Percentiles rank a stretch among this genome's conserved stretches.
Evolutionary conservation across 2,329 filamentous ascomycete species (phyloP).

Genomic region (Xylariomycetidae sp.): DNA sequence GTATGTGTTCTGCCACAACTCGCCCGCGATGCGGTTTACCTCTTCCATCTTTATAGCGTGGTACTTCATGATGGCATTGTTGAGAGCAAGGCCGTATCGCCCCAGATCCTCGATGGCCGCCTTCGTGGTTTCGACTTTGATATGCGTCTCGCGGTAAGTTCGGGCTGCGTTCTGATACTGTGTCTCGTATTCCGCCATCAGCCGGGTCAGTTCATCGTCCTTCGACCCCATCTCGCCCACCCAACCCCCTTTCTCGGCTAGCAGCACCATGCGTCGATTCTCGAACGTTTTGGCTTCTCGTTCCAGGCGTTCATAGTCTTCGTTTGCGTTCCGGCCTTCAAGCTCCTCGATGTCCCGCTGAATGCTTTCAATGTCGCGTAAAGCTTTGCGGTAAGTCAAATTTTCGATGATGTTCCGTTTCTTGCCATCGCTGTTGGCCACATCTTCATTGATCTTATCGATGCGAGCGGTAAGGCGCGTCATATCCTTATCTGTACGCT

Average conservation of each 20-base stretch:
- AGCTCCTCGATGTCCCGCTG: constrained; percentile 66
- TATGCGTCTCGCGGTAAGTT: constrained; percentile 80
- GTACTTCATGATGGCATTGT: constrained; percentile 96
- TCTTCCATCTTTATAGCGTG: constrained; percentile 97
- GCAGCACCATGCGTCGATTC: constrained; percentile 59
- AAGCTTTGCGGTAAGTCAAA: constrained; percentile 72
- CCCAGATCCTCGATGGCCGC: constrained; percentile 86
- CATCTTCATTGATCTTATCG: constrained; percentile 71
- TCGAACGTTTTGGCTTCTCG: constrained; percentile 64
- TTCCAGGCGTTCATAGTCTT: constrained; percentile 71
- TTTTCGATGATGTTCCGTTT: constrained; percentile 89
- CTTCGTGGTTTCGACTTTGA: constrained; percentile 86
- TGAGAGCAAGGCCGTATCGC: constrained; percentile 75
- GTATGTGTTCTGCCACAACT: constrained; percentile 96
- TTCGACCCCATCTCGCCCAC: constrained; percentile 78
- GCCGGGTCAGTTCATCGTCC: constrained; percentile 68
- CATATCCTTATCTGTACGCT: constrained; percentile 61
- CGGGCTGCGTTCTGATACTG: constrained; percentile 78
- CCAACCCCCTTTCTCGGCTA: constrained; percentile 66
- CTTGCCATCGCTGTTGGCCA: constrained; percentile 72
- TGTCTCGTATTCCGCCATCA: constrained; percentile 74
- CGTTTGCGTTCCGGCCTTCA: constrained; percentile 71
- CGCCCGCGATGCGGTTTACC: constrained; percentile 88
- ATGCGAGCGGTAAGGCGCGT: constrained; percentile 60
- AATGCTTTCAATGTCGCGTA: constrained; percentile 61